Conservation (phyloP, 192 early-diverging fungal species). For the Linderina pennispora region DNA sequence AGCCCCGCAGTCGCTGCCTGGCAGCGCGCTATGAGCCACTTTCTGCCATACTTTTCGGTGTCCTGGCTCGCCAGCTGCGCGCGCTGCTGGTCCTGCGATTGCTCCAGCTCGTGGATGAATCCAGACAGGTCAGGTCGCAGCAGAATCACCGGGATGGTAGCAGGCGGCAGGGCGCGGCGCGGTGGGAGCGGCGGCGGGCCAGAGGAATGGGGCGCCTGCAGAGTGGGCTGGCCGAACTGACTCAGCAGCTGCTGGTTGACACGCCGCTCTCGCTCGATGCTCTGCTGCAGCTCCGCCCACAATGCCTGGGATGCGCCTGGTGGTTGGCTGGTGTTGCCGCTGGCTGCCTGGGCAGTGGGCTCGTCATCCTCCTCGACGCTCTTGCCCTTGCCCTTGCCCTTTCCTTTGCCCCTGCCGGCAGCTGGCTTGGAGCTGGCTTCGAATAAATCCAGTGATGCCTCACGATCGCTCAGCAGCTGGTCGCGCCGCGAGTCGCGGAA, state of each 20-base stretch:
- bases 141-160: constrained; percentile 27
- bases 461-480: constrained; percentile 9
- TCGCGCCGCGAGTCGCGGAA: constrained; percentile 38
- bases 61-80: not conserved
- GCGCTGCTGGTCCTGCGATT: not conserved
- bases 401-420: constrained; percentile 31
- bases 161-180: not conserved
- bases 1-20: constrained; percentile 6
- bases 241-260: constrained; percentile 14
- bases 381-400: constrained; percentile 9
- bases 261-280: constrained; percentile 19
- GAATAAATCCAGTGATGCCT: too few relatives aligned
- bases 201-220: not conserved
- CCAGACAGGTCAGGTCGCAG: constrained; percentile 17
- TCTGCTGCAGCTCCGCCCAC: constrained; percentile 14
- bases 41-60: constrained; percentile 1
- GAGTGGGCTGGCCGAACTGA: not conserved
- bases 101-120: constrained; percentile 19
- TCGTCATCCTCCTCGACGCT: not conserved
- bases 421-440: too few relatives aligned
- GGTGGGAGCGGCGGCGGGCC: too few relatives aligned
- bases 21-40: constrained; percentile 30
- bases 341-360: not conserved
- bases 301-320: not conserved
- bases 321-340: not conserved